Conservation (phyloP, 164 flowering plant species). For the Dillenia suffruticosa region DNA sequence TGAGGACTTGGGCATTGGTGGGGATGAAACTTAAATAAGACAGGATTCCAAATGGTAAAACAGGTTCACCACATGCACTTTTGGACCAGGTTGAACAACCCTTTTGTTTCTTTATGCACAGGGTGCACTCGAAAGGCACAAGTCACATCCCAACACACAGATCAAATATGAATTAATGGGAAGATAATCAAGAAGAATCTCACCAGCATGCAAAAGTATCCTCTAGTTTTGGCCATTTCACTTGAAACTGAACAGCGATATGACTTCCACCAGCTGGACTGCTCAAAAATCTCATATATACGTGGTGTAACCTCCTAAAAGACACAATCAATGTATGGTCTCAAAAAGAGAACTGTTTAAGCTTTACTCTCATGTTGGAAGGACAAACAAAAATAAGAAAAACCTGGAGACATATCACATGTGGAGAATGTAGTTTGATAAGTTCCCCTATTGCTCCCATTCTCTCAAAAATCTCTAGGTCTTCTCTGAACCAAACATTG, state of each 20-base stretch:
- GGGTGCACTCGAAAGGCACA: too few species aligned
- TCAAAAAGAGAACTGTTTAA: not conserved
- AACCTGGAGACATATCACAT: slow-evolving; percentile 94
- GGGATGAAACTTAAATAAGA: too few species aligned
- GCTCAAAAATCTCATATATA: slow-evolving; percentile 53
- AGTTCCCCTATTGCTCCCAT: slow-evolving; percentile 86
- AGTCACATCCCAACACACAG: not conserved
- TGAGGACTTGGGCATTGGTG: too few species aligned
- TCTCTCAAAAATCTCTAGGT: slow-evolving; percentile 71
- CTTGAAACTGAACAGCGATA: slow-evolving; percentile 67
- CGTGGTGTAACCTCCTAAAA: slow-evolving; percentile 86
- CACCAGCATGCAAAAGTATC: slow-evolving; percentile 92
- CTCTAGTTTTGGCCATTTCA: slow-evolving; percentile 28
- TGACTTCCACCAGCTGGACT: slow-evolving; percentile 80
- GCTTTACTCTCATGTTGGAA: not conserved
- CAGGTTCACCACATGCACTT: too few species aligned
- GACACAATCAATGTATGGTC: not conserved
- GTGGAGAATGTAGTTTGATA: slow-evolving; percentile 70
- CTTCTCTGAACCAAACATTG: slow-evolving; percentile 95
- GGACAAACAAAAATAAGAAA: slow-evolving; percentile 1
- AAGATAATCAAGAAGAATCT: slow-evolving; percentile 3
- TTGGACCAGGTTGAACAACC: too few species aligned
- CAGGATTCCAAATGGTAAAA: too few species aligned
- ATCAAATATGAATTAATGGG: not conserved
- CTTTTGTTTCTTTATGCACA: too few species aligned